Evolutionary conservation across 176 grass and related monocot genomes (phyloP).

Genomic region (Pontederia paniculata): DNA sequence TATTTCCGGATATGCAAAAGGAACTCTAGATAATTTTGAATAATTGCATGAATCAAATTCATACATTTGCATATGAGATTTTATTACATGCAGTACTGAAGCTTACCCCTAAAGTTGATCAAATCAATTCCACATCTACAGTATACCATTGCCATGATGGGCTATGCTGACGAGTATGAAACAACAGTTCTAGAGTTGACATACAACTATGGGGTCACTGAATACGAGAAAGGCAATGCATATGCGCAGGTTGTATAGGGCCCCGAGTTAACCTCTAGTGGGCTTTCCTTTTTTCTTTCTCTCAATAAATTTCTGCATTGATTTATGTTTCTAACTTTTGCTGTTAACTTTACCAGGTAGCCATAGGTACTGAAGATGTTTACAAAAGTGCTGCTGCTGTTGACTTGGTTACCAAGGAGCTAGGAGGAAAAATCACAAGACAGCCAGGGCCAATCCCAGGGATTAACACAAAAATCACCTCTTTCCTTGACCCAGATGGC

Average conservation of each 20-base stretch:
- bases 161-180: conserved; percentile 70
- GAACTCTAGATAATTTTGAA: too few species aligned
- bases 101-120: too few species aligned
- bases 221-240: conserved; percentile 96
- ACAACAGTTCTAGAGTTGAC: conserved; percentile 83
- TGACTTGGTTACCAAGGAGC: conserved; percentile 56
- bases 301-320: background rate
- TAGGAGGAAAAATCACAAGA: conserved; percentile 82
- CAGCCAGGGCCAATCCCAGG: conserved; percentile 76
- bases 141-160: conserved; percentile 90
- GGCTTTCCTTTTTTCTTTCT: background rate
- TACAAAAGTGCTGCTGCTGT: conserved; percentile 78
- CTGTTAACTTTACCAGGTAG: conserved; percentile 36
- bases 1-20: too few species aligned
- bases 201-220: conserved; percentile 85
- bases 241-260: conserved; percentile 63
- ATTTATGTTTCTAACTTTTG: conserved; percentile 14
- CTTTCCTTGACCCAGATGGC: conserved; percentile 97
- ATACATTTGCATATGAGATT: too few species aligned
- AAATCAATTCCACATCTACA: conserved; percentile 10
- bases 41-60: too few species aligned
- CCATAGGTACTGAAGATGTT: conserved; percentile 91
- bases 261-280: too few species aligned
- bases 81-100: too few species aligned
- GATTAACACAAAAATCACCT: conserved; percentile 78